A percentile compares a stretch with the other conserved stretches of the same genome.
Conservation (phyloP, 2,329 filamentous ascomycete genomes). For the Aspergillus alliaceus region DNA sequence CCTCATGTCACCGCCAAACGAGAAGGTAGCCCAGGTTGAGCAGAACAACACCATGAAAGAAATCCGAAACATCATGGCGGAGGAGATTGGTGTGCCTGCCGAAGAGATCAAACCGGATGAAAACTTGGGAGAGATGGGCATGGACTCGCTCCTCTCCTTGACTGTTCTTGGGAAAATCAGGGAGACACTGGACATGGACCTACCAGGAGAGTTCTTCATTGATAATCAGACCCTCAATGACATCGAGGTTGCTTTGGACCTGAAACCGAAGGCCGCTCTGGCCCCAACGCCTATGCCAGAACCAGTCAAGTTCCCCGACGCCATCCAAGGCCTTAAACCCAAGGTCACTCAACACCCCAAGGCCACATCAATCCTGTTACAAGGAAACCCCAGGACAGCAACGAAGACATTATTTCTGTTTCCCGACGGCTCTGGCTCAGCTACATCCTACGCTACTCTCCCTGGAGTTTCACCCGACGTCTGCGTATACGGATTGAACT, state of each 20-base stretch:
- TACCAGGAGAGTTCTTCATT: constrained; percentile 46
- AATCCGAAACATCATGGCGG: constrained; percentile 42
- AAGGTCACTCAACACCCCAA: constrained; percentile 31
- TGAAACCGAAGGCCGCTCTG: constrained; percentile 35
- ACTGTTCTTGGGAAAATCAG: constrained; percentile 47
- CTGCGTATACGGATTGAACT: constrained; percentile 45
- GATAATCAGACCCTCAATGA: constrained; percentile 44
- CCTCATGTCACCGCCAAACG: constrained; percentile 26
- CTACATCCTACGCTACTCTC: constrained; percentile 47
- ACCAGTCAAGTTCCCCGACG: constrained; percentile 23
- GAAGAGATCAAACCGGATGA: constrained; percentile 41
- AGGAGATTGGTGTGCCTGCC: constrained; percentile 45
- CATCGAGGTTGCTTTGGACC: constrained; percentile 38
- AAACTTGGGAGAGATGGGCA: constrained; percentile 45
- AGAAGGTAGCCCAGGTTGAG: constrained; percentile 24
- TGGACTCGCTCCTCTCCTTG: constrained; percentile 49
- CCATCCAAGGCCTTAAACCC: constrained; percentile 12
- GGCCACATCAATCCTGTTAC: constrained; percentile 44
- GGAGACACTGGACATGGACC: constrained; percentile 43
- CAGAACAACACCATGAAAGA: constrained; percentile 38
- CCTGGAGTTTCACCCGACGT: constrained; percentile 42
- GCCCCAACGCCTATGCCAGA: constrained; percentile 9
- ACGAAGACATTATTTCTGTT: constrained; percentile 45
- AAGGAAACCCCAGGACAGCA: constrained; percentile 45
- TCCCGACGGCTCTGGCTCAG: constrained; percentile 49